A percentile compares a stretch with the other conserved stretches of the same genome.
phyloP scores from a whole-genome alignment of 139 green algal species.

The Yamagishiella unicocca region DNA sequence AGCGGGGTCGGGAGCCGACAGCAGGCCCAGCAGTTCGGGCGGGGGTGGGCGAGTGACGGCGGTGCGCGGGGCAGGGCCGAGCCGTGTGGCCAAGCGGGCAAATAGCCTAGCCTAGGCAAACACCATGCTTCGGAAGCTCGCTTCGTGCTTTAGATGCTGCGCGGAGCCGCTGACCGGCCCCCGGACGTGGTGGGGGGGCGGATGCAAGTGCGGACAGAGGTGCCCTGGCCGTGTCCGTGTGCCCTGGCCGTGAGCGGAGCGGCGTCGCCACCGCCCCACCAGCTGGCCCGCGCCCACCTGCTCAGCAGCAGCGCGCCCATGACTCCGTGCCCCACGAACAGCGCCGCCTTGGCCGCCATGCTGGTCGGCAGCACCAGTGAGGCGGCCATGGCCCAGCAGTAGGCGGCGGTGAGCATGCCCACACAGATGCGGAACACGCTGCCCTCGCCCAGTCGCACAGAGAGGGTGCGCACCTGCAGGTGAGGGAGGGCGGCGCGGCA shows the following conservation, averaged over 20 bases:
- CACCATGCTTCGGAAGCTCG: too few relatives aligned
- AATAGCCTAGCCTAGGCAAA: too few relatives aligned
- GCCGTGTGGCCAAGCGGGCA: too few relatives aligned
- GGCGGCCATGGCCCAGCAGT: slow-evolving; percentile 73
- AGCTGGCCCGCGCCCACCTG: neutral
- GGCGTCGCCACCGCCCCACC: neutral
- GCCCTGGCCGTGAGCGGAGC: neutral
- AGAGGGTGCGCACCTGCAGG: slow-evolving; percentile 85
- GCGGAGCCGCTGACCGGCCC: too few relatives aligned
- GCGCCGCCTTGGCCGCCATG: slow-evolving; percentile 30
- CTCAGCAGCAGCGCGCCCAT: slow-evolving; percentile 54
- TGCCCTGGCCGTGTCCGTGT: too few relatives aligned
- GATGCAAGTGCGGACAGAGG: too few relatives aligned
- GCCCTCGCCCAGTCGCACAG: slow-evolving; percentile 79
- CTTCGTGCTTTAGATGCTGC: too few relatives aligned
- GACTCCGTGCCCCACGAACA: slow-evolving; percentile 58
- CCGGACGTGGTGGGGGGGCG: too few relatives aligned
- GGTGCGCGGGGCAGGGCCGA: too few relatives aligned
- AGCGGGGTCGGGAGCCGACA: neutral
- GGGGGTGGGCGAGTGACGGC: too few relatives aligned
- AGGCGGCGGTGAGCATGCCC: slow-evolving; percentile 78
- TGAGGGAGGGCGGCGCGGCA: too few relatives aligned
- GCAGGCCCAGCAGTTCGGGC: neutral
- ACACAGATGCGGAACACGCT: slow-evolving; percentile 92
- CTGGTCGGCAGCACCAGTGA: slow-evolving; percentile 48